Evolutionary conservation across 1,284 basidiomycete genomes (phyloP), one percentile per base, ranked within the genome.

Genomic region (Coniferiporia weirii): DNA sequence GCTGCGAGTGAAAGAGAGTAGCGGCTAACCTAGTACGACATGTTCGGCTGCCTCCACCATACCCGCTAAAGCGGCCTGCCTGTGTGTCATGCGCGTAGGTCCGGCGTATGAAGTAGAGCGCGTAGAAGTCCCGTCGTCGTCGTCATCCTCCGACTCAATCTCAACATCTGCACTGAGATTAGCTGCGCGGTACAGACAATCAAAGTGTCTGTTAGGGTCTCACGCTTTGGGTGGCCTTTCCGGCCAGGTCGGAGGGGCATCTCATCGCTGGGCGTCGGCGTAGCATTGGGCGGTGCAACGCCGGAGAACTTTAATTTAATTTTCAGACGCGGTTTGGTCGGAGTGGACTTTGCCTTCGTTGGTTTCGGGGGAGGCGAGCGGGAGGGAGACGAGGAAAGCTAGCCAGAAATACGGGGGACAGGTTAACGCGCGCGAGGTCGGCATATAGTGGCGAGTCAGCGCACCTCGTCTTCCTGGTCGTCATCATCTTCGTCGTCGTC

Each of bases 51-150:
- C 76, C 58, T 82, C 84, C 2, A 84, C 80, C 20, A 85, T 82
- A 59, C 82, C 85, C 1, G 83, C 82, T 4, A 89, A 72, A 4
- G 85, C 88, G 0, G 87, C 87, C 65, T 90, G 88, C 44, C 88
- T 79, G 0, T 86, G 83, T 0, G 87, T 89, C 75, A 90, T 61
- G 22, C 76, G 75, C 0, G 75, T 71, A 4, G 71, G 68, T 13
- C 70, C 67, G 15, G 68, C 71, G 3, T 69, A 70, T 3, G 70
- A 72, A 17, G 69, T 65, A 34, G 68, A 72, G 35, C 64, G 65
- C n/a, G 66, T 68, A 17, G 66, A 70, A 8, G 52, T 70, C 19
- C 70, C 70, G 22, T 74, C 72, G 0, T 70, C 71, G 1, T 78
- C 76, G 38, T 73, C 72, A 4, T 75, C 75, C 51, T 82, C 80